Evolutionary conservation across 73 alveolate species (phyloP).

Genomic region (Durusdinium trenchii): DNA sequence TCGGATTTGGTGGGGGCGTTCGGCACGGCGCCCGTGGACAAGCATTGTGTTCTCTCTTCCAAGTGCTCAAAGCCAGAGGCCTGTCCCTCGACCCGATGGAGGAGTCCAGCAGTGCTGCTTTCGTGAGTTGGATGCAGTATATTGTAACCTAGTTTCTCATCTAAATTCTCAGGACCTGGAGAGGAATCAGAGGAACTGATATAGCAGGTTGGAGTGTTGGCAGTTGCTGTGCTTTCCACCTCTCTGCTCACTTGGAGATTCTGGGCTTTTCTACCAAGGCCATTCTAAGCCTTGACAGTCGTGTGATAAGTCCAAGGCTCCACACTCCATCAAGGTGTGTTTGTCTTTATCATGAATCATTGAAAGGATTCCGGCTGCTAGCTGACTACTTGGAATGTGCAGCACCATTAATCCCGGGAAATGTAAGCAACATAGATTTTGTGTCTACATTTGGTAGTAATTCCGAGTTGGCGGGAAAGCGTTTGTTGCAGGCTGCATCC

Average conservation of each 20-base stretch:
- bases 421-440: background rate
- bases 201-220: constrained; percentile 56
- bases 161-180: too few species aligned
- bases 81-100: constrained; percentile 44
- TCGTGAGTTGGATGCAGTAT: constrained; percentile 32
- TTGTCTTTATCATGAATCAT: background rate
- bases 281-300: constrained; percentile 39
- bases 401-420: constrained; percentile 38
- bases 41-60: background rate
- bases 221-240: background rate
- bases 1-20: constrained; percentile 37
- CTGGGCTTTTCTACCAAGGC: constrained; percentile 22
- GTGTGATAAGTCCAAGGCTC: background rate
- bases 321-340: background rate
- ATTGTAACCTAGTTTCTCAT: background rate
- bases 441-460: constrained; percentile 7
- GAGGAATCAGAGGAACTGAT: background rate
- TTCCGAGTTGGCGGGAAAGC: constrained; percentile 34
- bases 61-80: background rate
- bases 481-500: background rate
- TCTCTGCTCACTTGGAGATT: constrained; percentile 10
- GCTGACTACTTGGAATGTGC: constrained; percentile 20
- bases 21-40: constrained; percentile 38
- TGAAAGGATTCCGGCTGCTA: constrained; percentile 18
- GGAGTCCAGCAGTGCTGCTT: background rate